Percentiles rank a stretch among this genome's conserved stretches.
Evolutionary conservation across 2,329 filamentous ascomycete genomes (phyloP).

Genomic region (Colletotrichum sp.): DNA sequence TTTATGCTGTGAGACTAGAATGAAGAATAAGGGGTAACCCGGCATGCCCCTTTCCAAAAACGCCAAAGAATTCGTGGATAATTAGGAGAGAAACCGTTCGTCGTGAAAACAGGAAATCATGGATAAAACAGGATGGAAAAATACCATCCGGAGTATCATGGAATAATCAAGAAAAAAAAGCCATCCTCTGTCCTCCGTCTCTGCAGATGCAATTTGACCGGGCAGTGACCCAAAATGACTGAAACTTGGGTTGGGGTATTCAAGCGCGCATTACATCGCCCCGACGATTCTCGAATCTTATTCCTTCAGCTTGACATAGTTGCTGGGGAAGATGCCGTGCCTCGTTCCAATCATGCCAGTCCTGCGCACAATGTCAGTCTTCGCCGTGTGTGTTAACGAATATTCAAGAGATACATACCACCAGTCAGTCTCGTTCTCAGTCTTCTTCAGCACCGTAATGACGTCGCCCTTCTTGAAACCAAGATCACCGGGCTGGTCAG

Average conservation of each 20-base stretch:
- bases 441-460: conserved; percentile 93
- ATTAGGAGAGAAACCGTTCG: not conserved
- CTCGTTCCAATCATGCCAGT: conserved; percentile 85
- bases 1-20: conserved; percentile 9
- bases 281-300: conserved; percentile 25
- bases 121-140: conserved; percentile 6
- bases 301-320: conserved; percentile 71
- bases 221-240: not conserved
- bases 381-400: not conserved
- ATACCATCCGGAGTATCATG: conserved; percentile 17
- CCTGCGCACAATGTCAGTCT: conserved; percentile 48
- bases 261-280: not conserved
- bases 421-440: conserved; percentile 94
- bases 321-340: conserved; percentile 92
- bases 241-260: conserved; percentile 3
- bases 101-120: conserved; percentile 3
- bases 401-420: conserved; percentile 63
- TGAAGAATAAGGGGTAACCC: not conserved
- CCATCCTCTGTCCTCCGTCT: not conserved
- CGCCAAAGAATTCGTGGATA: not conserved
- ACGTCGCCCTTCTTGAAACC: conserved; percentile 90
- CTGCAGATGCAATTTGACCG: not conserved
- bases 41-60: not conserved
- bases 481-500: conserved; percentile 89
- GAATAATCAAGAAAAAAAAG: not conserved